These are phyloP conservation scores for Aegilops sharonensis DNA, from an alignment of 176 grass and related monocot genomes.

Conservation along the genomic window DNA sequence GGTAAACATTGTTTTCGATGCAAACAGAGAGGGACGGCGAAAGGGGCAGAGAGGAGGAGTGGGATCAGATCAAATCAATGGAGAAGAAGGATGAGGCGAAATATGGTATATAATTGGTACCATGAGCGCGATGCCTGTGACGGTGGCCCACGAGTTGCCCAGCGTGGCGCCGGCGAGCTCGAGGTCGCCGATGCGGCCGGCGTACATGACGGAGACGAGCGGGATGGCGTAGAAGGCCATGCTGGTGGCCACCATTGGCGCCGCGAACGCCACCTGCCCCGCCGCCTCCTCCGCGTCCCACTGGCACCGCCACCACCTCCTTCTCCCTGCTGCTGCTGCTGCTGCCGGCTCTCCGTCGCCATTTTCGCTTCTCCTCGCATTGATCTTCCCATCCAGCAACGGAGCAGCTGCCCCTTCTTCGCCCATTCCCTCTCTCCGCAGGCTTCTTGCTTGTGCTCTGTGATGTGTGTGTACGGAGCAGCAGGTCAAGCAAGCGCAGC, in stretches of 20 bases:
- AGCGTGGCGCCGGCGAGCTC: conserved; percentile 82
- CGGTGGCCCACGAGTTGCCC: conserved; percentile 80
- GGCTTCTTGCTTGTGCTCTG: not conserved
- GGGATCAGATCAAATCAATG: not conserved
- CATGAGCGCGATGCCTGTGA: conserved; percentile 82
- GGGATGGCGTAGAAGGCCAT: conserved; percentile 80
- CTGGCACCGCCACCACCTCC: not conserved
- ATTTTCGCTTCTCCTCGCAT: not conserved
- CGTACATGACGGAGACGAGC: conserved; percentile 88
- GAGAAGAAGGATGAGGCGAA: not conserved
- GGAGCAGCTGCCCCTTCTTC: conserved; percentile 12
- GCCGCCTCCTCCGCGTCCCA: conserved; percentile 41
- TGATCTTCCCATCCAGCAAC: conserved; percentile 2
- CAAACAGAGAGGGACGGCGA: too few species aligned
- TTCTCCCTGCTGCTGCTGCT: not conserved
- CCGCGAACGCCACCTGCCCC: conserved; percentile 59
- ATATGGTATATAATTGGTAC: not conserved
- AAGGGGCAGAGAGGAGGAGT: not conserved
- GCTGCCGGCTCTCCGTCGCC: not conserved
- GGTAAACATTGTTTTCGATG: too few species aligned
- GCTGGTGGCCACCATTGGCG: conserved; percentile 77
- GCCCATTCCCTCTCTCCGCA: conserved; percentile 10
- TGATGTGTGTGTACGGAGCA: not conserved
- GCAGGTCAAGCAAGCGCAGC: not conserved
- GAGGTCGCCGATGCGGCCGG: conserved; percentile 71